Evolutionary conservation across 73 alveolate genomes (phyloP), one percentile per base, ranked within the genome.

Genomic region (Symbiodinium natans): DNA sequence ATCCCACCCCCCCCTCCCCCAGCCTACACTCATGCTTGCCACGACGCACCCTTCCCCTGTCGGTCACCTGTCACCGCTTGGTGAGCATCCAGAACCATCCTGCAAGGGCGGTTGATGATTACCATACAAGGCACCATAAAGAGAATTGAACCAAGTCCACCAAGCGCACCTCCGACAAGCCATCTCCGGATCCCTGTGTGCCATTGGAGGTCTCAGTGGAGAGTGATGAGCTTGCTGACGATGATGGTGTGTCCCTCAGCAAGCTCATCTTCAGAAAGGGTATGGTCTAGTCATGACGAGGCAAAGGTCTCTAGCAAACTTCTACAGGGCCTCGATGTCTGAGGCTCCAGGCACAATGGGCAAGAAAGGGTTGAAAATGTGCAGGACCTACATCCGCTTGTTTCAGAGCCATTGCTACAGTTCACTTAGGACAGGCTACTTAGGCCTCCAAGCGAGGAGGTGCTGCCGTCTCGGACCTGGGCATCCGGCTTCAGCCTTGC

Each of bases 381-480:
- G 77, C 77, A 63, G 9, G 34, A 63, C 77, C 77, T 63, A 52
- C 68, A 52, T 21, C 68, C 13, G 68, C 56, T 43, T 43, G 56
- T 43, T 43, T 43, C 11, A 43, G 56, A 43, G 11, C 19, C 19
- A 43, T 43, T 6, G 13, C 68, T 21, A 52, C 68, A 52, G n/a
- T n/a, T 52, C 68, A 52, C 68, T 27, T 52, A 46, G 59, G n/a
- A n/a, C n/a, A n/a, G n/a, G n/a, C n/a, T n/a, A n/a, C n/a, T n/a
- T n/a, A n/a, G n/a, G n/a, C n/a, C n/a, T n/a, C n/a, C 77, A 63
- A 21, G 31, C 77, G 36, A 0, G 77, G 77, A 63, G 77, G 77
- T 63, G 77, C 77, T 63, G 25, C 77, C 77, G 77, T 63, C 77
- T 63, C 77, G 31, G 77, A 63, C 77, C 77, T 63, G 0, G 77